Base-by-base conservation (phyloP, 306 rosid genomes). In the Trifolium dubium region DNA sequence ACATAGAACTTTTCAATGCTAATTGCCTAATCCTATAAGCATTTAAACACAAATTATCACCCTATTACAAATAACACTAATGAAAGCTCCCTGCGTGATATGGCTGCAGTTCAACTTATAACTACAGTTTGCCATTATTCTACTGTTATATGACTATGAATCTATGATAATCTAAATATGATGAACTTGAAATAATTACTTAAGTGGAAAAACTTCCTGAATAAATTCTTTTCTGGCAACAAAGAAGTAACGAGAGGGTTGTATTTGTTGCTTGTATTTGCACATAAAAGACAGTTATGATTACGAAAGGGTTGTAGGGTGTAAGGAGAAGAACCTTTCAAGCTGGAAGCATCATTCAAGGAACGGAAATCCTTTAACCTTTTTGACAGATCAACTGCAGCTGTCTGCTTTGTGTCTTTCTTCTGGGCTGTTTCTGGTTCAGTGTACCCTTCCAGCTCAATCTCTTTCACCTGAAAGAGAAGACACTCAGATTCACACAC, bases 301-400 rank as follows among this genome's bases (percentile, higher is more conserved):
- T 10, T 47, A 41, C 44, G 60, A 64, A 10, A 56, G 35, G 50
- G 10, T 14, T 37, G 2, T 47, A 32, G 47, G 70, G 63, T 11
- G 66, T 51, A 67, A 76, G 32, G 74, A 44, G 47, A 59, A 54
- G 53, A 44, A 95, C 99, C 98, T 92, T 86, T 92, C 81, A 95
- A 11, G 78, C 98, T 92, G 84, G 86, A 53, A 74, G 95, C 98
- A 83, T 95, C 99, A 74, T 92, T 95, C 43, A 86, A 12, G 43
- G 96, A 77, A 30, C 84, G 99, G 31, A 92, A 80, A 82, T 95
- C 97, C 85, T 92, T 88, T 65, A 95, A 81, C 78, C 98, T 87
- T 83, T 95, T 95, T 29, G 99, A 95, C 80, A 95, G 88, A 88
- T 82, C 98, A 79, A 86, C 91, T 2, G 98, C 99, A 72, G 94